phyloP scores from a whole-genome alignment of 768 basidiomycete genomes.

The Macrolepiota dolichaula region DNA sequence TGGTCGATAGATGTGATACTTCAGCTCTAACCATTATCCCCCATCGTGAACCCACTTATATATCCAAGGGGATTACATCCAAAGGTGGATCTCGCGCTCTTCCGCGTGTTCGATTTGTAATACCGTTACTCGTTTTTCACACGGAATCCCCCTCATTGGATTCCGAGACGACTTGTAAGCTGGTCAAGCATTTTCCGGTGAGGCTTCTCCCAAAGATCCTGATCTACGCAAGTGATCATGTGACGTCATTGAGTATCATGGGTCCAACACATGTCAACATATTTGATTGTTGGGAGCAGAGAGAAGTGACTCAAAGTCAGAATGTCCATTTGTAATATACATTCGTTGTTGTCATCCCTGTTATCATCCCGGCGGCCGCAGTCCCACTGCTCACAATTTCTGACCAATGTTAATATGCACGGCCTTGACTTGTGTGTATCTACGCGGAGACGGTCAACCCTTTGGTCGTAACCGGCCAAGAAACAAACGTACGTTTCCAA shows the following conservation, averaged over 20 bases:
- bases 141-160: background rate
- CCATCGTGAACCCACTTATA: background rate
- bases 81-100: background rate
- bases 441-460: conserved; percentile 14
- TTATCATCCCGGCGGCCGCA: background rate
- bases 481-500: conserved; percentile 39
- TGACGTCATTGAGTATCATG: background rate
- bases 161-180: background rate
- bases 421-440: conserved; percentile 55
- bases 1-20: background rate
- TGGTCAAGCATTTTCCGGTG: background rate
- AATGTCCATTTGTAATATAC: background rate
- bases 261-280: background rate
- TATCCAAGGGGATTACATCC: background rate
- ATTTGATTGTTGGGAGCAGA: background rate
- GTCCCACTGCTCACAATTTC: background rate
- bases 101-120: background rate
- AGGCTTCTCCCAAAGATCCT: background rate
- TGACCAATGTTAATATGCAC: conserved; percentile 53
- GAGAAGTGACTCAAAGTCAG: background rate
- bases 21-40: background rate
- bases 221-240: background rate
- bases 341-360: background rate
- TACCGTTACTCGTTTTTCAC: background rate
- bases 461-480: background rate